phyloP scores from a whole-genome alignment of 176 grass and related monocot genomes.

The Carex myosuroides region DNA sequence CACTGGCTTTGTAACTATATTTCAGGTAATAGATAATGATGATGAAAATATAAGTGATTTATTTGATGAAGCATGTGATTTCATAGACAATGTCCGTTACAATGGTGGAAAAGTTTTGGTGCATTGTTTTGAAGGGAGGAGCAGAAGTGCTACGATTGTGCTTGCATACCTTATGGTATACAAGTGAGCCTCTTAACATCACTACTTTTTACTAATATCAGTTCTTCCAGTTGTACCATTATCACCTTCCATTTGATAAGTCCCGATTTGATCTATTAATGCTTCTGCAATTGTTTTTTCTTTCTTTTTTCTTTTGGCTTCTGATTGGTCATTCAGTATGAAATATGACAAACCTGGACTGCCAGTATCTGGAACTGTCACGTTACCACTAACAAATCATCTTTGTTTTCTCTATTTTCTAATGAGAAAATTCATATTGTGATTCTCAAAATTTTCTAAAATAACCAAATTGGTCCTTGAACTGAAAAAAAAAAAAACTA shows the following conservation, averaged over 20 bases:
- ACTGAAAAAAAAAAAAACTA: no score
- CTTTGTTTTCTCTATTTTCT: neutral
- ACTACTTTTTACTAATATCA: neutral
- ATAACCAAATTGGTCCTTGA: no score
- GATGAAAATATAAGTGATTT: conserved; percentile 72
- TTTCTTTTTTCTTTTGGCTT: neutral
- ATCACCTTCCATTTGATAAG: neutral
- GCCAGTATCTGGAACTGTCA: neutral
- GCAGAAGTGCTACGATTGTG: conserved; percentile 74
- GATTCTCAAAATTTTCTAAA: no score
- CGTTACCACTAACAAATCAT: neutral
- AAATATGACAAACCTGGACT: neutral
- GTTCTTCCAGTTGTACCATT: neutral
- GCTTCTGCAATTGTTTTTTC: neutral
- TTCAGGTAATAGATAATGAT: conserved; percentile 75
- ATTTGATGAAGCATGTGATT: conserved; percentile 88
- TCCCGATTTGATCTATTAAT: neutral
- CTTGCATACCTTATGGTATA: conserved; percentile 84
- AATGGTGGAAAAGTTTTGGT: conserved; percentile 71
- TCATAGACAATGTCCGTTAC: conserved; percentile 64
- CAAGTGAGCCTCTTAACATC: conserved; percentile 46
- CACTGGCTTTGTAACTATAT: conserved; percentile 3
- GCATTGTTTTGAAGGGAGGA: conserved; percentile 99
- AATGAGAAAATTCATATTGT: no score
- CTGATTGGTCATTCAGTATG: neutral